Conservation (phyloP, 139 green algal genomes). For the Chlorella sp. region DNA sequence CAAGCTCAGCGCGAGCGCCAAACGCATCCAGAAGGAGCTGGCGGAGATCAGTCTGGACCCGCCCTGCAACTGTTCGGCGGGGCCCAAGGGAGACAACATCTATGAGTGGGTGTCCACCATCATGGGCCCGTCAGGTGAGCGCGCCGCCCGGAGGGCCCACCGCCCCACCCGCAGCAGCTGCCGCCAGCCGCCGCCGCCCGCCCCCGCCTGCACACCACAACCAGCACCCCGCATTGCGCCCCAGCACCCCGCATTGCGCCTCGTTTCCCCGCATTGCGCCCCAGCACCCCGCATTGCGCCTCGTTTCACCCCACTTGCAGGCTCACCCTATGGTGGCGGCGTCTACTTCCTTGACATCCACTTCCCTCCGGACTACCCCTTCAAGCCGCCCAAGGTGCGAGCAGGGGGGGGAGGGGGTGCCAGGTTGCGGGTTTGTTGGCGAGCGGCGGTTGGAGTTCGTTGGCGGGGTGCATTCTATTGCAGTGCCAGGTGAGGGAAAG, state of each 20-base stretch:
- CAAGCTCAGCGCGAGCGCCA: constrained; percentile 52
- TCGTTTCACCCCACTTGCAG: constrained; percentile 39
- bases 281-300: not conserved
- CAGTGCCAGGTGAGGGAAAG: not conserved
- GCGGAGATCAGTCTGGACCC: constrained; percentile 95
- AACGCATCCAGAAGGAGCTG: constrained; percentile 94
- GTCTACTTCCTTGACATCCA: constrained; percentile 97
- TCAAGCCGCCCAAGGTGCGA: constrained; percentile 92
- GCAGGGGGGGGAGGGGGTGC: not conserved
- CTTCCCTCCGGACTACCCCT: constrained; percentile 96
- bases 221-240: not conserved
- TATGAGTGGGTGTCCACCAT: constrained; percentile 98
- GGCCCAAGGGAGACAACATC: constrained; percentile 98
- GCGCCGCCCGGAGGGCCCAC: not conserved
- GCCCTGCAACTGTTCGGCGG: constrained; percentile 92
- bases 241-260: too few relatives aligned
- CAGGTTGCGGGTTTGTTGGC: not conserved
- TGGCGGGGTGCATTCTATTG: not conserved
- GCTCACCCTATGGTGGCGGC: constrained; percentile 88
- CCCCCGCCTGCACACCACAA: not conserved
- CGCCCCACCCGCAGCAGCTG: not conserved
- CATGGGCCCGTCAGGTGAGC: constrained; percentile 85
- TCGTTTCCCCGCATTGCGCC: not conserved
- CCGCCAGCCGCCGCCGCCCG: not conserved
- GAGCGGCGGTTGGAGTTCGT: not conserved